These are phyloP conservation scores for sunflower (Helianthus annuus) DNA, from an alignment of 129 eudicot species.

Conservation along the genomic window DNA sequence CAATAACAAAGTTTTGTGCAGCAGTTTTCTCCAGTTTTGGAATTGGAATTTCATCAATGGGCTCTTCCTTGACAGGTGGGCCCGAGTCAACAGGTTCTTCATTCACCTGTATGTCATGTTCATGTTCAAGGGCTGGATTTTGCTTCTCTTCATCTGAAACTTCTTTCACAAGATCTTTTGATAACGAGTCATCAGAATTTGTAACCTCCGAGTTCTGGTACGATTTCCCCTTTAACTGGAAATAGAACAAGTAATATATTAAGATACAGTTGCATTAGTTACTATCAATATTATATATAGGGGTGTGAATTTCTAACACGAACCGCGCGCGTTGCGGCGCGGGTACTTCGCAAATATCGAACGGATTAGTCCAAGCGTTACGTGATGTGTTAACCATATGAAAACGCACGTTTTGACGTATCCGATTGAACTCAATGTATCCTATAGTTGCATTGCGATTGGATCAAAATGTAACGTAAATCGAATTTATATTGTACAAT, in stretches of 20 bases:
- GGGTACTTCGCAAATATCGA: no score
- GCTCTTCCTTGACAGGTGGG: slow-evolving; percentile 40
- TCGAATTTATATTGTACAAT: no score
- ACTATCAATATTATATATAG: neutral
- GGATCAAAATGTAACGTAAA: no score
- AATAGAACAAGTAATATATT: slow-evolving; percentile 9
- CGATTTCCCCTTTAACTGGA: slow-evolving; percentile 79
- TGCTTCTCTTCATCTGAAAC: slow-evolving; percentile 52
- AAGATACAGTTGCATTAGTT: slow-evolving; percentile 7
- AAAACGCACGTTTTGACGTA: no score
- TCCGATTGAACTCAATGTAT: no score
- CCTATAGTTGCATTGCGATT: no score
- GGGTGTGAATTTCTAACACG: neutral
- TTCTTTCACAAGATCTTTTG: slow-evolving; percentile 43
- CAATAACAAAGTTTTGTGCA: slow-evolving; percentile 32
- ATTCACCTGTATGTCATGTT: slow-evolving; percentile 34
- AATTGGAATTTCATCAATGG: slow-evolving; percentile 38
- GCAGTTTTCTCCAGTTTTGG: slow-evolving; percentile 38
- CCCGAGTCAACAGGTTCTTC: slow-evolving; percentile 32
- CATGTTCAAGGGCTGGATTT: slow-evolving; percentile 38
- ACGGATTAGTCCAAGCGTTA: no score
- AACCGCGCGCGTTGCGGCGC: no score
- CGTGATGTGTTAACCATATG: no score
- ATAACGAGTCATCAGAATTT: slow-evolving; percentile 53
- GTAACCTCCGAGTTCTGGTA: slow-evolving; percentile 46